A percentile compares a stretch with the other conserved stretches of the same genome.
These are phyloP conservation scores for Magnaporthiopsis incrustans DNA, from an alignment of 2,329 filamentous ascomycete species.

Conservation along the genomic window DNA sequence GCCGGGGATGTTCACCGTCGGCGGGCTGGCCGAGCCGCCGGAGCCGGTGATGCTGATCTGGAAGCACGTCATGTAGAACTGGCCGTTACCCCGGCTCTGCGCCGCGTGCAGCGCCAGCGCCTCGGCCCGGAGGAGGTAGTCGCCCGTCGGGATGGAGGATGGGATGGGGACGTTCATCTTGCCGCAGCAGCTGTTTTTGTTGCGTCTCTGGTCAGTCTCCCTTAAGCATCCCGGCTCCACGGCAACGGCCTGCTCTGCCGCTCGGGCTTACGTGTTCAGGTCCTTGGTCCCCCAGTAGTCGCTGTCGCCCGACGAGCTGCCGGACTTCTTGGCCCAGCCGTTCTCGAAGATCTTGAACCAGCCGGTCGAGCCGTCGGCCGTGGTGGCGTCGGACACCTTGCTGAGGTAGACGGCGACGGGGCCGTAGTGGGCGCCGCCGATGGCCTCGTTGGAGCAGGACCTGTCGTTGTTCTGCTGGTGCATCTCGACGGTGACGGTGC, in stretches of 20 bases:
- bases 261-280: conserved; percentile 2
- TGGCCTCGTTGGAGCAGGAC: conserved; percentile 33
- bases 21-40: conserved; percentile 15
- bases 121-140: conserved; percentile 34
- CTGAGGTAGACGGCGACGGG: conserved; percentile 36
- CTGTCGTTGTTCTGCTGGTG: conserved; percentile 35
- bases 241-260: too few relatives aligned
- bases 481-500: conserved; percentile 43
- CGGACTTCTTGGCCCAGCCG: conserved; percentile 23
- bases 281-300: conserved; percentile 31
- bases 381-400: conserved; percentile 34
- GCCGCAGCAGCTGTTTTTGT: conserved; percentile 24
- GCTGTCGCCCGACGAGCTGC: conserved; percentile 22
- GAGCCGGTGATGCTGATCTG: conserved; percentile 20
- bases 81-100: conserved; percentile 17
- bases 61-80: conserved; percentile 24
- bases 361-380: conserved; percentile 26
- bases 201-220: conserved; percentile 9
- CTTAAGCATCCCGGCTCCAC: too few relatives aligned
- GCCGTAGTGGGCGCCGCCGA: conserved; percentile 40
- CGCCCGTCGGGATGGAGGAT: conserved; percentile 16
- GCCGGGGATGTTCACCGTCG: conserved; percentile 25
- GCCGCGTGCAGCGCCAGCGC: conserved; percentile 35
- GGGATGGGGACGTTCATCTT: conserved; percentile 23
- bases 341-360: conserved; percentile 42